Evolutionary conservation across 768 basidiomycete species (phyloP).

Genomic region (Pulveroboletus frians): DNA sequence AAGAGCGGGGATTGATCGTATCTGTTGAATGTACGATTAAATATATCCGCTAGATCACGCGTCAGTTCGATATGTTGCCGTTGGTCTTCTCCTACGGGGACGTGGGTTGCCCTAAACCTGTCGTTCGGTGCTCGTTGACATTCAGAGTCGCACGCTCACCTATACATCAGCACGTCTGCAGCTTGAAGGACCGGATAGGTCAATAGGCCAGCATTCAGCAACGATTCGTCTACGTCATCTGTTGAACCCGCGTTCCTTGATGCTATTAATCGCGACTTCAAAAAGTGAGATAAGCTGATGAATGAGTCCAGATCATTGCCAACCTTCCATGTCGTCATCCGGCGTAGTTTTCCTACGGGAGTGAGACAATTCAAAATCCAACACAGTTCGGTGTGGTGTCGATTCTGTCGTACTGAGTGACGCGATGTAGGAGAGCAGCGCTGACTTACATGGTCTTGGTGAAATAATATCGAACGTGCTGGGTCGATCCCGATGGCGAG

Average conservation of each 20-base stretch:
- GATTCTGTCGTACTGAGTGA: slow-evolving; percentile 48
- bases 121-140: neutral
- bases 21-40: slow-evolving; percentile 64
- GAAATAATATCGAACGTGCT: slow-evolving; percentile 66
- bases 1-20: slow-evolving; percentile 49
- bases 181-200: slow-evolving; percentile 93
- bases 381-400: slow-evolving; percentile 76
- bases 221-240: slow-evolving; percentile 74
- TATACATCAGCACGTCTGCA: slow-evolving; percentile 85
- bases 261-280: slow-evolving; percentile 68
- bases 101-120: slow-evolving; percentile 69
- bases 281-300: neutral
- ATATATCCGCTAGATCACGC: slow-evolving; percentile 75
- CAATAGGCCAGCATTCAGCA: slow-evolving; percentile 80
- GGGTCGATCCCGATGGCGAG: slow-evolving; percentile 85
- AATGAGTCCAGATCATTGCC: slow-evolving; percentile 2
- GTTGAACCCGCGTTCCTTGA: slow-evolving; percentile 70
- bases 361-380: slow-evolving; percentile 89
- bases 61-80: slow-evolving; percentile 88
- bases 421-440: neutral
- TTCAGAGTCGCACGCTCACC: slow-evolving; percentile 38
- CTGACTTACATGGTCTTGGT: slow-evolving; percentile 74
- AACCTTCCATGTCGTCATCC: slow-evolving; percentile 99
- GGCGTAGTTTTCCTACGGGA: slow-evolving; percentile 70
- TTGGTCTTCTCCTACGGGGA: slow-evolving; percentile 97